Evolutionary conservation across 208 protist species (phyloP).

Genomic region (Acanthamoeba royreba): DNA sequence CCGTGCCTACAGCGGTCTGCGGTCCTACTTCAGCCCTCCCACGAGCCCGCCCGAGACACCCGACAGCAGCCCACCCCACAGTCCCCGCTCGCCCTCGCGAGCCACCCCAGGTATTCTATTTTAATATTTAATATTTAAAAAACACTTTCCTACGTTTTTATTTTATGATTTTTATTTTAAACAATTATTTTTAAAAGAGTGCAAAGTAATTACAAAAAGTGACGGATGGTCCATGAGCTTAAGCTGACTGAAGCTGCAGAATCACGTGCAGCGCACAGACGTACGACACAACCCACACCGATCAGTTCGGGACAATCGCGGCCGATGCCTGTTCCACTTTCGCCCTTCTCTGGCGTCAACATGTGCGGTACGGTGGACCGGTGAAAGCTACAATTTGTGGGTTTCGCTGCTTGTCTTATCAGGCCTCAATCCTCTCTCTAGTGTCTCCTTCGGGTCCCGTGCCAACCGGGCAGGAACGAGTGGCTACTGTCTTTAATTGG

Average conservation of each 20-base stretch:
- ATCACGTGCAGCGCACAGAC: background rate
- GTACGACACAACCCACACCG: background rate
- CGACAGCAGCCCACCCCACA: slow-evolving; percentile 20
- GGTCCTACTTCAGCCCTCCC: background rate
- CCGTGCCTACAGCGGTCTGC: too few species aligned
- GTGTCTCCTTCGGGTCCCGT: slow-evolving; percentile 18
- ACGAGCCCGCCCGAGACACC: slow-evolving; percentile 3
- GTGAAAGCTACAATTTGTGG: background rate
- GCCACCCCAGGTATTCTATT: background rate
- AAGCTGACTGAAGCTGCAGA: too few species aligned
- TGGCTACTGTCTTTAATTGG: slow-evolving; percentile 10
- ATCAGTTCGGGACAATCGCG: background rate
- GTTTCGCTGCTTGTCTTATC: background rate
- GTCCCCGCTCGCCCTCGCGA: background rate
- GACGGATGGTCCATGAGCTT: too few species aligned
- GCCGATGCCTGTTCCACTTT: background rate
- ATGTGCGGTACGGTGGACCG: background rate
- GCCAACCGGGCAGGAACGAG: background rate
- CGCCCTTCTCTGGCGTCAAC: slow-evolving; percentile 17
- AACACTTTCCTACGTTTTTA: too few species aligned
- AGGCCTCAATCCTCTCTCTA: background rate
- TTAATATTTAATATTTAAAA: background rate
- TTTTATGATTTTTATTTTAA: background rate
- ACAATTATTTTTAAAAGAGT: background rate
- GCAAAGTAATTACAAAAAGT: too few species aligned